Evolutionary conservation across 148 eudicot species (phyloP), one percentile per base, ranked within the genome.

Genomic region (Amaranthus cruentus): DNA sequence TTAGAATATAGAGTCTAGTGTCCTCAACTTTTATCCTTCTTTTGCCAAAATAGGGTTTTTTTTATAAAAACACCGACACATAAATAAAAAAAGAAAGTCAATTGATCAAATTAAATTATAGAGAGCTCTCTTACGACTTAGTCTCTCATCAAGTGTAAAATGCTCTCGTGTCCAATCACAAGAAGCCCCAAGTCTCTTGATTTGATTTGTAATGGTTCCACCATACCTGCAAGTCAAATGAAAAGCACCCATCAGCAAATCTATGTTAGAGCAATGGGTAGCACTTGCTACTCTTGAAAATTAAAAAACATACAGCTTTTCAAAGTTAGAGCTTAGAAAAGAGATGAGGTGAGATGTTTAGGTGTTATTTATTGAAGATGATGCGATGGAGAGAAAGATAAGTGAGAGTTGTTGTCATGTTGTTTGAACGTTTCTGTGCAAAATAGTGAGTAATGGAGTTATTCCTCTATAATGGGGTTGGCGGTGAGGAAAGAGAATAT

Each of bases 131-230:
- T 90, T 95, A 95, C 99, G 90, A 81, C 99, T 95, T 85, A 95
- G 99, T 85, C 86, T 93, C 79, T 89, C 89, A 85, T 95, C 99
- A 79, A 95, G 94, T 77, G 99, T 95, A 79, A 95, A 95, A 83
- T 77, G 92, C 76, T 95, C 99, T 84, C 93, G 86, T 71, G 82
- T 85, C 99, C 99, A 95, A 79, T 95, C 99, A 81, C 99, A 95
- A 75, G 99, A 95, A 79, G 99, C 99, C 72, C 99, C 99, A 83
- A 95, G 97, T 82, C 99, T 90, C 87, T 83, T 95, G 47, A 95
- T 95, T 86, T 95, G 99, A 66, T 90, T 91, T 55, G 97, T 87
- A 71, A 95, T 95, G 71, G 99, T 86, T 84, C 97, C 97, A 66
- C 99, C 99, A 81, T 95, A 95, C 88, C 99, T 95, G 68, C 57